Evolutionary conservation across 768 basidiomycete genomes (phyloP).

Genomic region (Rhizopogon sp.): DNA sequence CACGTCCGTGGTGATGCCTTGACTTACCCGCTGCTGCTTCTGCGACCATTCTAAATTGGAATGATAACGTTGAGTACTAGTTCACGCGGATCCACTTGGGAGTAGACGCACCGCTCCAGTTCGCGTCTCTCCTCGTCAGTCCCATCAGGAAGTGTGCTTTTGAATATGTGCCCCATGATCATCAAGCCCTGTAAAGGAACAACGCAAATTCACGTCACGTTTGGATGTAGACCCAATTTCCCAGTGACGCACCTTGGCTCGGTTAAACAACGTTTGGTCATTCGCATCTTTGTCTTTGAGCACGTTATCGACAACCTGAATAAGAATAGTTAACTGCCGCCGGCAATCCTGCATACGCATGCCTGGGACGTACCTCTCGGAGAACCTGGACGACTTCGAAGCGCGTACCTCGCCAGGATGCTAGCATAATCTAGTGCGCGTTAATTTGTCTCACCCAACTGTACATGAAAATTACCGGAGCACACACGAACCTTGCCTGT

Average conservation of each 20-base stretch:
- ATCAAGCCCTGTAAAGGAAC: constrained; percentile 61
- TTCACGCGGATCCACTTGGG: neutral
- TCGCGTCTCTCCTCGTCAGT: constrained; percentile 92
- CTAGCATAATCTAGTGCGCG: constrained; percentile 71
- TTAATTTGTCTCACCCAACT: neutral
- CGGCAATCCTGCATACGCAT: constrained; percentile 3
- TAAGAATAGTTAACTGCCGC: neutral
- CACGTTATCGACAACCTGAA: constrained; percentile 75
- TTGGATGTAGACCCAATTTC: neutral
- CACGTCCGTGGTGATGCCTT: constrained; percentile 42
- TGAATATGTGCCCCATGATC: constrained; percentile 87
- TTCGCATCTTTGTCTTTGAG: constrained; percentile 73
- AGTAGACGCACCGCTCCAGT: constrained; percentile 72
- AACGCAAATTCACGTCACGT: neutral
- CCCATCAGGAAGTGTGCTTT: constrained; percentile 78
- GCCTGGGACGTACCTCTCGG: constrained; percentile 44
- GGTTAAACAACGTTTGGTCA: constrained; percentile 66
- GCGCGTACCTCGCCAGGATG: constrained; percentile 96
- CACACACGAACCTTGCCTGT: constrained; percentile 67
- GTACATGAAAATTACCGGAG: neutral
- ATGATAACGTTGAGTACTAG: neutral
- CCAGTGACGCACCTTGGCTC: constrained; percentile 66
- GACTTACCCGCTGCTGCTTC: constrained; percentile 75
- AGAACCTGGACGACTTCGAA: constrained; percentile 92
- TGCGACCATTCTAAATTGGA: constrained; percentile 65